Percentiles rank a stretch among this genome's conserved stretches.
Evolutionary conservation across 169 alveolate genomes (phyloP).

Genomic region (Plasmodium berghei): DNA sequence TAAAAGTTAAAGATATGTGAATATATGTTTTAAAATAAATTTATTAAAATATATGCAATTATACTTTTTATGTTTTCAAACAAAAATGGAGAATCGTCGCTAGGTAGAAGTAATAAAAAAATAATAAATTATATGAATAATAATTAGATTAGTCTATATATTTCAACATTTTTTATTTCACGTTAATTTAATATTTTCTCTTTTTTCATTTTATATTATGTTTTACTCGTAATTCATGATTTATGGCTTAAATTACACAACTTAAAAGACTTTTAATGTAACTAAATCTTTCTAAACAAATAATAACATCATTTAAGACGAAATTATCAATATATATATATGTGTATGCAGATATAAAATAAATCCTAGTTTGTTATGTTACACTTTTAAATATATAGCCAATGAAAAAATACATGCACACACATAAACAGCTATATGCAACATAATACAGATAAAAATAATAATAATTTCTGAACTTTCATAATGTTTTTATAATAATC

Average conservation of each 20-base stretch:
- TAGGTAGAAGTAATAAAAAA: conserved; percentile 19
- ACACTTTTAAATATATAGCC: too few relatives aligned
- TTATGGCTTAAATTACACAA: neutral
- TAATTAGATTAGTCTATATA: neutral
- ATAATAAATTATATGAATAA: neutral
- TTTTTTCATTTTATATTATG: neutral
- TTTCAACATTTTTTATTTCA: neutral
- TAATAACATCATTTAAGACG: too few relatives aligned
- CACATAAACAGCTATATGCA: too few relatives aligned
- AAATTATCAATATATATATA: too few relatives aligned
- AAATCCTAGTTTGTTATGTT: too few relatives aligned
- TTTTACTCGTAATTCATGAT: conserved; percentile 9
- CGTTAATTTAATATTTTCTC: neutral
- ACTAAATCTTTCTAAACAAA: neutral
- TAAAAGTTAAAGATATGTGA: conserved; percentile 22
- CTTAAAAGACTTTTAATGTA: neutral
- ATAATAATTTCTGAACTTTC: too few relatives aligned
- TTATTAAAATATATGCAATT: conserved; percentile 5
- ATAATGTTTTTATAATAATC: too few relatives aligned
- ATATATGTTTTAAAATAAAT: neutral
- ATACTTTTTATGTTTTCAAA: conserved; percentile 59
- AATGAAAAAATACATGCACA: too few relatives aligned
- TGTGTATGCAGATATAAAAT: too few relatives aligned
- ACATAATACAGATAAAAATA: too few relatives aligned
- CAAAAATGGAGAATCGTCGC: conserved; percentile 67